Conservation (phyloP, 768 basidiomycete species). For the Podaxis sp. region DNA sequence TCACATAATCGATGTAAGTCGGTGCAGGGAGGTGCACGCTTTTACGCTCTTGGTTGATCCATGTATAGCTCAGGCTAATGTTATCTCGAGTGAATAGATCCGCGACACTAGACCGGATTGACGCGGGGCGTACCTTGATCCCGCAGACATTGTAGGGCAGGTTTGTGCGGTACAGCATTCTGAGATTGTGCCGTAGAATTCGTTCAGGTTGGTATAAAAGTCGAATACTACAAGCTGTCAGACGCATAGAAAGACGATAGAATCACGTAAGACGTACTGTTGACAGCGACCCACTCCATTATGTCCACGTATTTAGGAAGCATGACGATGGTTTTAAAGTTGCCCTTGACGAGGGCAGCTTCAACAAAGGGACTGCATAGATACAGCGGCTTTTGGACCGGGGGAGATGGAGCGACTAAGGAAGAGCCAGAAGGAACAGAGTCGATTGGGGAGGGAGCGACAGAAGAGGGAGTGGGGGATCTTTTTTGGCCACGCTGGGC, state of each 20-base stretch:
- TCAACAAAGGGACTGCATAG: slow-evolving; percentile 96
- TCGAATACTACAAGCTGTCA: slow-evolving; percentile 77
- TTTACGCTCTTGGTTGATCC: slow-evolving; percentile 92
- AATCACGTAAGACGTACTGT: slow-evolving; percentile 51
- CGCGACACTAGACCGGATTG: not conserved
- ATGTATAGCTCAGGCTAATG: slow-evolving; percentile 84
- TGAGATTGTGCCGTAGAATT: slow-evolving; percentile 93
- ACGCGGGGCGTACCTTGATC: slow-evolving; percentile 61
- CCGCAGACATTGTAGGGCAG: slow-evolving; percentile 94
- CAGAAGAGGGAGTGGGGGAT: slow-evolving; percentile 1
- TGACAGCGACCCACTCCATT: slow-evolving; percentile 90
- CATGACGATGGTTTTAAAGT: slow-evolving; percentile 96
- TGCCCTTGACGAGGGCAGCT: slow-evolving; percentile 93
- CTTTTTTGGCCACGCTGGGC: slow-evolving; percentile 6
- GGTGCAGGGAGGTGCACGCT: slow-evolving; percentile 87
- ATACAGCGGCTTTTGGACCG: slow-evolving; percentile 56
- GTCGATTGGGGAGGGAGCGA: not conserved
- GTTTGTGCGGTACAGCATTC: slow-evolving; percentile 91
- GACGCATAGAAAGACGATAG: not conserved
- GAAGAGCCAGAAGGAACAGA: not conserved
- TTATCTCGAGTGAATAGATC: slow-evolving; percentile 2
- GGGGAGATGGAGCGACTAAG: not conserved
- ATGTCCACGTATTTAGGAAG: slow-evolving; percentile 98
- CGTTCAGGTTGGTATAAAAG: slow-evolving; percentile 95
- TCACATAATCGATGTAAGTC: slow-evolving; percentile 96